A percentile compares a stretch with the other conserved stretches of the same genome.
Conservation (phyloP, 176 grass and related monocot species). For the Saccharum officinarum region DNA sequence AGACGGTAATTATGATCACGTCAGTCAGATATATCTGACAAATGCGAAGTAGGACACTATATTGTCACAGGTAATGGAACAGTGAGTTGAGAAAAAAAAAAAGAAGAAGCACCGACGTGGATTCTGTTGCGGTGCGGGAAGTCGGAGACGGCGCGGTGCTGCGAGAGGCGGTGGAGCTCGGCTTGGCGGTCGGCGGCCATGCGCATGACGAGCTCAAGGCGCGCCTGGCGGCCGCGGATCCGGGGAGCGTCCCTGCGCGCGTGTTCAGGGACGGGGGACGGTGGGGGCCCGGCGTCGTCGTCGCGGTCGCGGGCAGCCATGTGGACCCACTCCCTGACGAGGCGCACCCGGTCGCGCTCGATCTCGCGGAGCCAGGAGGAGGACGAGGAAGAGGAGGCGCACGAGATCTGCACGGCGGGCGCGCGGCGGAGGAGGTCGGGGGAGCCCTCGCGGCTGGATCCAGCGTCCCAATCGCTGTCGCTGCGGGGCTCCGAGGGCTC, state of each 20-base stretch:
- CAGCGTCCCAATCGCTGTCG: conserved; percentile 65
- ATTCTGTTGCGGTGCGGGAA: conserved; percentile 91
- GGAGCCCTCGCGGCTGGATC: conserved; percentile 79
- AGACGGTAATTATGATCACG: background rate
- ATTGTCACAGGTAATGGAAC: conserved; percentile 28
- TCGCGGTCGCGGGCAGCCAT: conserved; percentile 56
- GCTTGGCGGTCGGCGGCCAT: conserved; percentile 87
- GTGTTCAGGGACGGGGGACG: conserved; percentile 38
- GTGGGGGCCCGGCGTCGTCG: conserved; percentile 29
- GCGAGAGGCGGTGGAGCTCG: conserved; percentile 68
- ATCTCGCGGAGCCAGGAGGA: conserved; percentile 57
- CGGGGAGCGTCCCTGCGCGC: conserved; percentile 51
- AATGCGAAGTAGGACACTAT: background rate
- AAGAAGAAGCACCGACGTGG: conserved; percentile 63
- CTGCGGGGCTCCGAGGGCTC: conserved; percentile 47
- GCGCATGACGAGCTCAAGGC: conserved; percentile 86
- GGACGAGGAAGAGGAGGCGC: conserved; percentile 8
- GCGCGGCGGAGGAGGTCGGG: conserved; percentile 44
- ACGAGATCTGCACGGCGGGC: conserved; percentile 36
- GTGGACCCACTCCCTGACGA: conserved; percentile 62
- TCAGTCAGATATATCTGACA: conserved; percentile 1
- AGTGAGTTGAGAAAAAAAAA: background rate
- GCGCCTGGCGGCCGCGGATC: conserved; percentile 86
- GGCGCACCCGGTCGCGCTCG: conserved; percentile 64
- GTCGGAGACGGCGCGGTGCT: conserved; percentile 67